phyloP scores from a whole-genome alignment of 129 eudicot genomes.

The Sambucus nigra region DNA sequence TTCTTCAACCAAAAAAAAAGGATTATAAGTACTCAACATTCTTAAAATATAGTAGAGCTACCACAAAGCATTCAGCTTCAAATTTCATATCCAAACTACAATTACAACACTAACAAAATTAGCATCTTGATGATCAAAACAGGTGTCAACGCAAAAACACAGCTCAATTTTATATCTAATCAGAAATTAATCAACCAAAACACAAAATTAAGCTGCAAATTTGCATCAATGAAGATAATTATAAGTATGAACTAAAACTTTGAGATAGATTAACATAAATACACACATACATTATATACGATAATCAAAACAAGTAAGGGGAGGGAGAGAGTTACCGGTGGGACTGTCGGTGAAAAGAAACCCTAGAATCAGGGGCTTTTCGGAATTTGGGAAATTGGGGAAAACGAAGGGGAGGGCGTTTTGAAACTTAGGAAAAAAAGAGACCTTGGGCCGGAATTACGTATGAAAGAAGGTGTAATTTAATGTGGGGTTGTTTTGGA shows the following conservation, averaged over 20 bases:
- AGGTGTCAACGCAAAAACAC: neutral
- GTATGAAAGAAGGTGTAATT: neutral
- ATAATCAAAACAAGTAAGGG: neutral
- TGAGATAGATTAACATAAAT: neutral
- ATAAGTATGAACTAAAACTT: neutral
- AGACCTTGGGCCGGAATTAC: neutral
- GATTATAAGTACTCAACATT: no score
- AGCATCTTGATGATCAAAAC: neutral
- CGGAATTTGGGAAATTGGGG: slow-evolving; percentile 40
- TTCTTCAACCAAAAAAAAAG: no score
- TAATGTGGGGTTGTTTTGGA: neutral
- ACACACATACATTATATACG: neutral
- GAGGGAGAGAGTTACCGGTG: slow-evolving; percentile 20
- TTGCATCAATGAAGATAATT: neutral
- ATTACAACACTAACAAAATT: neutral
- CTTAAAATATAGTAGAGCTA: neutral
- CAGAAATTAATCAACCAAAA: neutral
- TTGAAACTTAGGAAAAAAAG: neutral
- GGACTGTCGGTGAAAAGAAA: slow-evolving; percentile 6
- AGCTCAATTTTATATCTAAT: neutral
- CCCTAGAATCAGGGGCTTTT: slow-evolving; percentile 34
- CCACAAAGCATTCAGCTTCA: neutral
- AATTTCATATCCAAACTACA: neutral
- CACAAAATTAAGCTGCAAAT: neutral
- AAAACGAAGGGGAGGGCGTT: neutral